Conservation (phyloP, 306 rosid species). For the Medicago ruthenica region DNA sequence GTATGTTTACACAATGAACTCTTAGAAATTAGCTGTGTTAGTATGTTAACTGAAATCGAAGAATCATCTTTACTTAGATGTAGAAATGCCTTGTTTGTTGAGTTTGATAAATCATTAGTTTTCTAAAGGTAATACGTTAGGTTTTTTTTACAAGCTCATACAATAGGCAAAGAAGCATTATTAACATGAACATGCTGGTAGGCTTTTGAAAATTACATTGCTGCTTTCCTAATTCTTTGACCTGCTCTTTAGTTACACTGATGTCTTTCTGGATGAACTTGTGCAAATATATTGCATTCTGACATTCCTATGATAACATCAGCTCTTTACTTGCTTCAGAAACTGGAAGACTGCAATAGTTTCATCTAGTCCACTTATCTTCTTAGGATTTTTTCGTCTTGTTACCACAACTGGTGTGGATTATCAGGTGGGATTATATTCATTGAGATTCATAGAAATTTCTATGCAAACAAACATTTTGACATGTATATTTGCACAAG, state of each 20-base stretch:
- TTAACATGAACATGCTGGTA: too few species aligned
- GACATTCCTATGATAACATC: conserved; percentile 33
- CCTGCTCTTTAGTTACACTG: neutral
- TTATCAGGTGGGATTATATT: conserved; percentile 72
- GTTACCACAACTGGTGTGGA: conserved; percentile 77
- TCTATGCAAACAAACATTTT: neutral
- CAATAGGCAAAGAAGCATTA: too few species aligned
- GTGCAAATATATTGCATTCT: conserved; percentile 31
- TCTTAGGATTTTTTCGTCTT: conserved; percentile 79
- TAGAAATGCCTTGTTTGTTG: too few species aligned
- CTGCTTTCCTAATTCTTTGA: conserved; percentile 21
- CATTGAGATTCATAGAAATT: conserved; percentile 23
- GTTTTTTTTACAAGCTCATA: too few species aligned
- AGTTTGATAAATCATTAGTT: too few species aligned
- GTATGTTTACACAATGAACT: conserved; percentile 44
- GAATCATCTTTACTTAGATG: neutral
- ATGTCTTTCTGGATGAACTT: conserved; percentile 15
- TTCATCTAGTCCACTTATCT: conserved; percentile 73
- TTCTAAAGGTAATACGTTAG: too few species aligned
- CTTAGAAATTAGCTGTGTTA: conserved; percentile 1
- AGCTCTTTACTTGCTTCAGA: conserved; percentile 52
- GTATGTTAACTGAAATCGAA: conserved; percentile 12
- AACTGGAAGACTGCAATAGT: conserved; percentile 64
- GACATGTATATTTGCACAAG: too few species aligned
- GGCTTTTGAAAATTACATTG: conserved; percentile 13